Conservation (phyloP, 2,329 filamentous ascomycete species). For the Epichloe uncinata region DNA sequence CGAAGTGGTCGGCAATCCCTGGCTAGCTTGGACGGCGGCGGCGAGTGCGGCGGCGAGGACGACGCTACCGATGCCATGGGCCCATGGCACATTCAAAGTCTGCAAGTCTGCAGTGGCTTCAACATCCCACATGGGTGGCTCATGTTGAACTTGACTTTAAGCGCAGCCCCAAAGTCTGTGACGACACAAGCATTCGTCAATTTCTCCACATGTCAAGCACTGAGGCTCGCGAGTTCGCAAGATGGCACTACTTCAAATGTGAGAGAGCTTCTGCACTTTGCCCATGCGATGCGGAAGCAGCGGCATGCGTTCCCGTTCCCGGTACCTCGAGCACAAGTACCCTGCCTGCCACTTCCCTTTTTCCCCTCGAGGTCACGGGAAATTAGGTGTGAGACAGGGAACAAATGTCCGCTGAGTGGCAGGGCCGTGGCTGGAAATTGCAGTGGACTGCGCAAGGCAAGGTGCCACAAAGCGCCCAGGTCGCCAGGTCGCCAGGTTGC, state of each 20-base stretch:
- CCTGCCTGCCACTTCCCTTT: neutral
- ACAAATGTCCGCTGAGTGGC: neutral
- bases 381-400: neutral
- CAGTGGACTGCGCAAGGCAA: slow-evolving; percentile 3
- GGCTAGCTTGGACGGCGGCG: neutral
- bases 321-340: neutral
- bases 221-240: neutral
- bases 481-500: neutral
- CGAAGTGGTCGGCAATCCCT: neutral
- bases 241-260: neutral
- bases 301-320: slow-evolving; percentile 1
- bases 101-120: neutral
- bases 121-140: neutral
- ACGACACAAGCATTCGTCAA: neutral
- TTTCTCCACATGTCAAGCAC: neutral
- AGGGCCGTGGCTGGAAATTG: slow-evolving; percentile 6
- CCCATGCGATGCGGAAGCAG: slow-evolving; percentile 1
- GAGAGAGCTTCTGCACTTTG: neutral
- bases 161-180: neutral
- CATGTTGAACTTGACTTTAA: too few species aligned
- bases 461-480: slow-evolving; percentile 2
- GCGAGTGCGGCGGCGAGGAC: neutral
- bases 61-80: neutral
- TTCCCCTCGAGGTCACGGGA: neutral
- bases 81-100: too few species aligned